Conservation (phyloP, 1,284 basidiomycete genomes). For the Leucoagaricus sp. region DNA sequence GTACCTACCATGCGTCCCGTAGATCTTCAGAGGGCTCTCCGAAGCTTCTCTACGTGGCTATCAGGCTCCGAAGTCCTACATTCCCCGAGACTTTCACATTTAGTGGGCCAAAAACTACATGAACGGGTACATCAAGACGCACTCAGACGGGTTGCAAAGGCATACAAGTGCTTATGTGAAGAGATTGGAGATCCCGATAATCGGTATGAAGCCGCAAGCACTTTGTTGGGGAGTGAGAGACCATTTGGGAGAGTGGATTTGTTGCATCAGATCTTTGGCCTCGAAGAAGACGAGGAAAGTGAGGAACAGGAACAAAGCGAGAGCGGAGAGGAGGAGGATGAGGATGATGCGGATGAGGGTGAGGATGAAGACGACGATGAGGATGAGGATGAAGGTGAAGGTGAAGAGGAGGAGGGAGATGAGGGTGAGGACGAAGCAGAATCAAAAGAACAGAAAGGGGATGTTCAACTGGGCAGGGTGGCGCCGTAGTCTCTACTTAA, state of each 20-base stretch:
- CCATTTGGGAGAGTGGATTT: constrained; percentile 77
- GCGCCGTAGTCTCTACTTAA: no score
- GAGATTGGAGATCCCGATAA: constrained; percentile 75
- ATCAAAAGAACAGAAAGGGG: background rate
- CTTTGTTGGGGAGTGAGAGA: constrained; percentile 81
- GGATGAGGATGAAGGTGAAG: constrained; percentile 10
- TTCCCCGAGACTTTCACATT: constrained; percentile 71
- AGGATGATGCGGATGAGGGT: background rate
- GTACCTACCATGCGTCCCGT: constrained; percentile 57
- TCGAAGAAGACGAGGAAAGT: constrained; percentile 42
- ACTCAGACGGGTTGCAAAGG: constrained; percentile 63
- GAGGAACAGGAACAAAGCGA: background rate
- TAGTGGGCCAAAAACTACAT: constrained; percentile 69
- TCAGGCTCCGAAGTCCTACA: constrained; percentile 74
- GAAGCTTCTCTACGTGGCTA: constrained; percentile 68
- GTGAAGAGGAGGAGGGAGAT: constrained; percentile 3
- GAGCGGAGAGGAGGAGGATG: constrained; percentile 13
- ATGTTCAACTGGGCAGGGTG: no score
- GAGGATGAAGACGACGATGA: constrained; percentile 11
- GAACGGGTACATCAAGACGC: constrained; percentile 75
- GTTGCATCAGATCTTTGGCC: constrained; percentile 74
- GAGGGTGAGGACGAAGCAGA: background rate
- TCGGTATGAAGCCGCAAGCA: constrained; percentile 85
- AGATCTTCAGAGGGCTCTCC: constrained; percentile 55
- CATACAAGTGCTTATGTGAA: constrained; percentile 74